Evolutionary conservation across 106 monocot genomes (phyloP), one percentile per base, ranked within the genome.

Genomic region (Dioscorea dumetorum): DNA sequence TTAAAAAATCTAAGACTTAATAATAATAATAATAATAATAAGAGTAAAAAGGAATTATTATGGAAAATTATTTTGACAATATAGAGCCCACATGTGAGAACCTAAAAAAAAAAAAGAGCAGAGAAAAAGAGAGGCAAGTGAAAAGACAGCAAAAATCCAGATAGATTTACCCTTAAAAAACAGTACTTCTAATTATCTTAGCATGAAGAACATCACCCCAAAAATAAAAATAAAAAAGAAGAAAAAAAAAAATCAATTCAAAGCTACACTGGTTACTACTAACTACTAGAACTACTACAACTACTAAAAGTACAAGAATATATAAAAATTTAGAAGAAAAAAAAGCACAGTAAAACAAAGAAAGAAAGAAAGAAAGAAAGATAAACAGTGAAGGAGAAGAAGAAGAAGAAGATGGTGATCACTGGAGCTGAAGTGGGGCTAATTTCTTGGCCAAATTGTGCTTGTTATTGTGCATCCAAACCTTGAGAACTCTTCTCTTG

Each of bases 391-490:
- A 5, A 41, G 41, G 5, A 41, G 41, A 41, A 41, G 10, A 6
- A 41, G 41, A 8, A 41, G 41, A 41, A 41, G n/a, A n/a, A n/a
- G n/a, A n/a, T n/a, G 41, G 6, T 41, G 9, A 41, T 54, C 54
- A 68, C 56, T 68, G 18, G 33, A 68, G 54, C 54, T 68, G 68
- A 33, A 33, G 19, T 31, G 56, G 22, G 28, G n/a, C 12, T 58
- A 41, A 41, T 41, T 73, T 73, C 57, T 58, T 75, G 12, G 79
- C 70, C 49, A 83, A 64, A 63, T 59, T 77, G 57, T 74, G 79
- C 77, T 89, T 89, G 74, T 85, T 89, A 61, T 85, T 89, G 60
- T 89, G 82, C 89, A 85, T 89, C 85, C 89, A 85, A 14, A 85
- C 89, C 74, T 89, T 85, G 57, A 89, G 67, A 8, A 84, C 84